A percentile compares a stretch with the other conserved stretches of the same genome.
Conservation (phyloP, 148 eudicot species). For the Suaeda aralocaspica region DNA sequence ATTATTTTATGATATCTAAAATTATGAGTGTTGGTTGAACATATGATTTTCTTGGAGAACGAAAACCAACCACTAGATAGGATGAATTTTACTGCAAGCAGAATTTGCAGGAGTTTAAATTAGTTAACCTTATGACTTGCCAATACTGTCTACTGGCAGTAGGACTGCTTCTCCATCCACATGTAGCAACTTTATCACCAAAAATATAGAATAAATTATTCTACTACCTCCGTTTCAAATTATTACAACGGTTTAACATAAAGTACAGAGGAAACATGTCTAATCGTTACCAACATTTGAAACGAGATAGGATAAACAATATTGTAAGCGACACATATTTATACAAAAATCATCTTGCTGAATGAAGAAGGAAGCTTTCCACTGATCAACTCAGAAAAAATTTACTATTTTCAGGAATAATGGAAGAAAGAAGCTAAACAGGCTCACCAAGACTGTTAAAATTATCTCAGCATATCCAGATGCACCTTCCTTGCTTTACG, state of each 20-base stretch:
- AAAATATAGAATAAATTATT: neutral
- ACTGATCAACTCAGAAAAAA: neutral
- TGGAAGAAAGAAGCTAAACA: neutral
- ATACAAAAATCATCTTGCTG: too few species aligned
- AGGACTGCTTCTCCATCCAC: neutral
- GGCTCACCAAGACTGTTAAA: constrained; percentile 6
- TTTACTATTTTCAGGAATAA: neutral
- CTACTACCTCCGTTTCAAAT: too few species aligned
- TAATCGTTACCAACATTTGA: too few species aligned
- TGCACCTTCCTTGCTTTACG: neutral
- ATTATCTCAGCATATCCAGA: neutral
- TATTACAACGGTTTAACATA: too few species aligned
- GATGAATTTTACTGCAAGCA: neutral
- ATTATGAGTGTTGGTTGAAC: neutral
- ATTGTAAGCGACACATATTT: neutral
- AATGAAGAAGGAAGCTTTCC: neutral
- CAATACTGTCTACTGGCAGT: neutral
- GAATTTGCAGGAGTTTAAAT: neutral
- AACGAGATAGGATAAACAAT: too few species aligned
- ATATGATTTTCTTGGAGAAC: neutral
- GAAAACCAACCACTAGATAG: neutral
- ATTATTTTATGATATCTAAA: neutral
- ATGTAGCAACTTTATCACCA: neutral
- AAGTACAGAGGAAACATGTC: too few species aligned
- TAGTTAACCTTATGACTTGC: neutral